phyloP scores from a whole-genome alignment of 2,329 filamentous ascomycete genomes.

The Stemphylium vesicarium region DNA sequence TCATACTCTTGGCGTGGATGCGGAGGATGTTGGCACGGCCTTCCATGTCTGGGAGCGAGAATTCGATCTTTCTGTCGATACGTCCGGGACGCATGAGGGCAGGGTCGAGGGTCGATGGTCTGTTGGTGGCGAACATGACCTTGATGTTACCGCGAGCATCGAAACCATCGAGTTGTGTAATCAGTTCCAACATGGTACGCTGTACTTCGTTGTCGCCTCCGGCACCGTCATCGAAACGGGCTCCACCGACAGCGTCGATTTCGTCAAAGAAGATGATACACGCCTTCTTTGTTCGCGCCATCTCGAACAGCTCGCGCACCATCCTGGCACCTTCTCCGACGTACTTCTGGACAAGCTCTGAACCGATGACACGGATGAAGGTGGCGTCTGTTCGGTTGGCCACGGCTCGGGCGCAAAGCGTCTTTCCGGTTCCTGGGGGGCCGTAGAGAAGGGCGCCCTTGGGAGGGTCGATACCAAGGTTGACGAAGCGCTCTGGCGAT shows the following conservation, averaged over 20 bases:
- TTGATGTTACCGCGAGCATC: slow-evolving; percentile 98
- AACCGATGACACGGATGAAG: slow-evolving; percentile 98
- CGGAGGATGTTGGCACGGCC: slow-evolving; percentile 96
- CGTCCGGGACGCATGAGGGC: slow-evolving; percentile 95
- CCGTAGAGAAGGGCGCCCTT: slow-evolving; percentile 97
- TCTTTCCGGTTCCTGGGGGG: slow-evolving; percentile 98
- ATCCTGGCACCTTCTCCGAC: slow-evolving; percentile 97
- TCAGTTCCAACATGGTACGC: slow-evolving; percentile 96
- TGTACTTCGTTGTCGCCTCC: slow-evolving; percentile 98
- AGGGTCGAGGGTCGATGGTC: slow-evolving; percentile 94
- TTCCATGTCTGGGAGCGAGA: slow-evolving; percentile 95
- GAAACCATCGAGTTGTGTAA: slow-evolving; percentile 96
- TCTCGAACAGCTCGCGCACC: slow-evolving; percentile 98
- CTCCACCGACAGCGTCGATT: slow-evolving; percentile 94
- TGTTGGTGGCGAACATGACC: slow-evolving; percentile 99
- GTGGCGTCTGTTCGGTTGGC: slow-evolving; percentile 98
- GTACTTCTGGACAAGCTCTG: slow-evolving; percentile 97
- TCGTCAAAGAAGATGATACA: slow-evolving; percentile 99
- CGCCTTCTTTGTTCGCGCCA: slow-evolving; percentile 98
- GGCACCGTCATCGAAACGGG: slow-evolving; percentile 94
- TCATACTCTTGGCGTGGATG: slow-evolving; percentile 99
- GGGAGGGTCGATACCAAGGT: slow-evolving; percentile 97
- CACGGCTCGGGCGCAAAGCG: slow-evolving; percentile 93
- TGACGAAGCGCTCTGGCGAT: slow-evolving; percentile 96
- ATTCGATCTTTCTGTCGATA: slow-evolving; percentile 99